Percentiles rank a stretch among this genome's conserved stretches.
phyloP scores from a whole-genome alignment of 164 flowering plant genomes.

The Aristolochia californica region DNA sequence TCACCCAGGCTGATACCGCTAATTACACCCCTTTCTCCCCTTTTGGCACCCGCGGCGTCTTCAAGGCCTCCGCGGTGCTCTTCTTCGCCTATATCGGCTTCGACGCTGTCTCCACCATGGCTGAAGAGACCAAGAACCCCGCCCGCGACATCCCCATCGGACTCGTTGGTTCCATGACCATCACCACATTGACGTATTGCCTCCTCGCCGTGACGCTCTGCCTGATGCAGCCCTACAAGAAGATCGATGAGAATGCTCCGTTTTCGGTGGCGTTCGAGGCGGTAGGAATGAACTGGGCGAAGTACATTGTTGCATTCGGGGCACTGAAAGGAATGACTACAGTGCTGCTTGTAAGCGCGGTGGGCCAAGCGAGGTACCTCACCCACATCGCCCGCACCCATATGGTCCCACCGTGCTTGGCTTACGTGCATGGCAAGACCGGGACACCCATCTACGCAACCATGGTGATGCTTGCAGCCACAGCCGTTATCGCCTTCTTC shows the following conservation, averaged over 20 bases:
- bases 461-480: slow-evolving; percentile 30
- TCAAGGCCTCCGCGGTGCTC: slow-evolving; percentile 50
- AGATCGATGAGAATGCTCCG: slow-evolving; percentile 33
- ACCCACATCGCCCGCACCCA: slow-evolving; percentile 80
- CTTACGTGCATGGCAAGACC: slow-evolving; percentile 27
- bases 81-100: slow-evolving; percentile 59
- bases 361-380: slow-evolving; percentile 69
- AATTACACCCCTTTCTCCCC: slow-evolving; percentile 38
- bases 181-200: slow-evolving; percentile 35
- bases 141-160: slow-evolving; percentile 59
- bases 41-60: slow-evolving; percentile 37
- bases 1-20: slow-evolving; percentile 28
- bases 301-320: slow-evolving; percentile 52
- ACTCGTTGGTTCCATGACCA: slow-evolving; percentile 47
- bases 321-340: slow-evolving; percentile 71
- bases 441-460: slow-evolving; percentile 61
- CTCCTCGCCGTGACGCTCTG: slow-evolving; percentile 34
- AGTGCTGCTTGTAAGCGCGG: slow-evolving; percentile 39
- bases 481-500: slow-evolving; percentile 41
- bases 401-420: slow-evolving; percentile 67
- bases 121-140: slow-evolving; percentile 66
- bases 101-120: slow-evolving; percentile 58
- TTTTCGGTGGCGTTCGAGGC: slow-evolving; percentile 43
- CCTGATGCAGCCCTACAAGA: slow-evolving; percentile 35
- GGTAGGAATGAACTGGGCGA: slow-evolving; percentile 50